These are phyloP conservation scores for Claviceps purpurea DNA, from an alignment of 2,329 filamentous ascomycete species.

Conservation along the genomic window DNA sequence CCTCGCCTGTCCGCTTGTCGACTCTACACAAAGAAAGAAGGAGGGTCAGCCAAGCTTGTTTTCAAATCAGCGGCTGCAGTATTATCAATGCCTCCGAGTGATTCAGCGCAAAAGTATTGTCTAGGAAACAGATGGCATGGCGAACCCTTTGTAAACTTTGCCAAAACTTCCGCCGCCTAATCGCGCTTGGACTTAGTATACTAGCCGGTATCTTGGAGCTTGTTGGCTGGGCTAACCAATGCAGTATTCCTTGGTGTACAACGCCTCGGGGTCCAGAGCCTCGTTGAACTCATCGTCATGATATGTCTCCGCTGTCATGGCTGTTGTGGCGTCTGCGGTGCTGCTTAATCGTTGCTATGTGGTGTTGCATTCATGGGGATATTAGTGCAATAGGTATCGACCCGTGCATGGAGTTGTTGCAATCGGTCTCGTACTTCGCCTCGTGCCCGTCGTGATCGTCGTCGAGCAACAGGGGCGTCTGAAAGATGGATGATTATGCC, in stretches of 20 bases:
- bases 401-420: background rate
- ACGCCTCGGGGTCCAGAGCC: constrained; percentile 64
- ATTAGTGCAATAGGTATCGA: background rate
- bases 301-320: constrained; percentile 35
- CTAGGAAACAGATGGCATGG: background rate
- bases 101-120: background rate
- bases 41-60: constrained; percentile 1
- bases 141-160: constrained; percentile 92
- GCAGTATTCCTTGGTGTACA: constrained; percentile 89
- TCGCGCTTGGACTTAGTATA: constrained; percentile 13
- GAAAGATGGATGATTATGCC: background rate
- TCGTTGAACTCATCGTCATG: constrained; percentile 36
- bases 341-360: background rate
- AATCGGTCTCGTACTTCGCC: background rate
- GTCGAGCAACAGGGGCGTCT: background rate
- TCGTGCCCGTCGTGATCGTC: background rate
- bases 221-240: constrained; percentile 45
- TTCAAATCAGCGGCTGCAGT: background rate
- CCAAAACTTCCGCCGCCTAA: constrained; percentile 92
- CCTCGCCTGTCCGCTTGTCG: constrained; percentile 82
- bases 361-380: background rate
- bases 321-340: background rate
- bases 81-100: background rate
- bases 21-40: constrained; percentile 40
- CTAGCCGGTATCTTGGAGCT: constrained; percentile 1